Conservation (phyloP, 371 early-diverging fungal species). For the Dichotomocladium elegans region DNA sequence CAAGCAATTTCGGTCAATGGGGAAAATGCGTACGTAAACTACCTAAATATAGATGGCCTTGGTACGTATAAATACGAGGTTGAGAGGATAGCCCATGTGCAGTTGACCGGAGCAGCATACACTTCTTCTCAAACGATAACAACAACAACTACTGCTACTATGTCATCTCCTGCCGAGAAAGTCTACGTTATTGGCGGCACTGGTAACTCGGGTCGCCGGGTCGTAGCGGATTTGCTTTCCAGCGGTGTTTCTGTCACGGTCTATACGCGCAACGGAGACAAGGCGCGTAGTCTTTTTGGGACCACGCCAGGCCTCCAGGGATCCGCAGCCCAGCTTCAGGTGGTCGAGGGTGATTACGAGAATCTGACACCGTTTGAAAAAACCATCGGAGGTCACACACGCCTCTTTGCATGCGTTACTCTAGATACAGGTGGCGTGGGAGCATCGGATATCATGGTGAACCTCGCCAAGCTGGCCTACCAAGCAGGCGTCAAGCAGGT, state of each 20-base stretch:
- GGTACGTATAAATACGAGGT: no score
- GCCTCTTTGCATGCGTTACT: constrained; percentile 19
- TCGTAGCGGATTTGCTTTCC: constrained; percentile 7
- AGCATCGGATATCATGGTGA: neutral
- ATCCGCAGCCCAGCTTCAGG: neutral
- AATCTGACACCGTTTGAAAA: constrained; percentile 14
- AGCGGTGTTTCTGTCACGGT: constrained; percentile 8
- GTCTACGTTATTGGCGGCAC: constrained; percentile 18
- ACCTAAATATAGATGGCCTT: no score
- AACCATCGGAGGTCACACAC: constrained; percentile 23
- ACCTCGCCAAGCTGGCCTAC: constrained; percentile 20
- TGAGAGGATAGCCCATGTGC: no score
- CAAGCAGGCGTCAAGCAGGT: constrained; percentile 32
- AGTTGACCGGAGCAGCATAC: no score
- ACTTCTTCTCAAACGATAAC: no score
- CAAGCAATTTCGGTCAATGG: no score
- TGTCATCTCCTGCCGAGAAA: no score
- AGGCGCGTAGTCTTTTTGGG: constrained; percentile 9
- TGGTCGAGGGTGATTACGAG: constrained; percentile 27
- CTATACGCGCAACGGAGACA: constrained; percentile 9
- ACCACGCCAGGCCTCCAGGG: no score
- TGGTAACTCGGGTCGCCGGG: constrained; percentile 10
- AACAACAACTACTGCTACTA: no score
- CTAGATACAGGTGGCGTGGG: neutral
- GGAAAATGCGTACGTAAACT: no score